A percentile compares a stretch with the other conserved stretches of the same genome.
Conservation (phyloP, 164 flowering plant species). For the Magnolia officinalis region DNA sequence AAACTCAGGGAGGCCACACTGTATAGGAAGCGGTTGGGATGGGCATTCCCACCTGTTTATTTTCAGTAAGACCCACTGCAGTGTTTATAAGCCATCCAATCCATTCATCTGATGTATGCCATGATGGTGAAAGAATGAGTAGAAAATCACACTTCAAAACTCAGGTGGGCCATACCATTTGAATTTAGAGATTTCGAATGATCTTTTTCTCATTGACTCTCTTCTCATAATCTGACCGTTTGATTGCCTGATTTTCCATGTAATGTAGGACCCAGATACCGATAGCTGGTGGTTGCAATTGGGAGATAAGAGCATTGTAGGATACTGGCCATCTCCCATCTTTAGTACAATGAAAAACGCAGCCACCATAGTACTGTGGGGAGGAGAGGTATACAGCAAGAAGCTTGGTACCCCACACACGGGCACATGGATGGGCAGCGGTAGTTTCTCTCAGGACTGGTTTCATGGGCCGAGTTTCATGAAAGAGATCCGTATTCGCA, state of each 20-base stretch:
- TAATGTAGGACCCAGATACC: background rate
- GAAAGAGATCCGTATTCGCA: background rate
- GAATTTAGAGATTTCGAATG: too few species aligned
- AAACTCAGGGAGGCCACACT: too few species aligned
- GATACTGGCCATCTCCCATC: conserved; percentile 1
- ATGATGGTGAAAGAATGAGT: too few species aligned
- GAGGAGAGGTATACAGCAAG: conserved; percentile 1
- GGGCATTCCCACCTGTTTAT: too few species aligned
- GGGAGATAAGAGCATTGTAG: background rate
- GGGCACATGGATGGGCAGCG: conserved; percentile 17
- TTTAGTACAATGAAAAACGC: background rate
- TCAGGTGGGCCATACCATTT: too few species aligned
- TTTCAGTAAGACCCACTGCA: too few species aligned
- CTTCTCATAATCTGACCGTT: too few species aligned
- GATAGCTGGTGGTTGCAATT: conserved; percentile 9
- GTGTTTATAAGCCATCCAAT: too few species aligned
- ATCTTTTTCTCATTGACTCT: too few species aligned
- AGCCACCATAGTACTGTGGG: background rate
- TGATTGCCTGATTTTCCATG: background rate
- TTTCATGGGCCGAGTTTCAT: background rate
- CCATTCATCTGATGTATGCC: too few species aligned
- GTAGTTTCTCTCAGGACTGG: conserved; percentile 1
- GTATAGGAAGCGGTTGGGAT: too few species aligned
- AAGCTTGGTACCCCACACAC: conserved; percentile 6
- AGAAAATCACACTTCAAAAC: too few species aligned